Evolutionary conservation across 1,284 basidiomycete genomes (phyloP), one percentile per base, ranked within the genome.

Genomic region (Trichosporon ovoides): DNA sequence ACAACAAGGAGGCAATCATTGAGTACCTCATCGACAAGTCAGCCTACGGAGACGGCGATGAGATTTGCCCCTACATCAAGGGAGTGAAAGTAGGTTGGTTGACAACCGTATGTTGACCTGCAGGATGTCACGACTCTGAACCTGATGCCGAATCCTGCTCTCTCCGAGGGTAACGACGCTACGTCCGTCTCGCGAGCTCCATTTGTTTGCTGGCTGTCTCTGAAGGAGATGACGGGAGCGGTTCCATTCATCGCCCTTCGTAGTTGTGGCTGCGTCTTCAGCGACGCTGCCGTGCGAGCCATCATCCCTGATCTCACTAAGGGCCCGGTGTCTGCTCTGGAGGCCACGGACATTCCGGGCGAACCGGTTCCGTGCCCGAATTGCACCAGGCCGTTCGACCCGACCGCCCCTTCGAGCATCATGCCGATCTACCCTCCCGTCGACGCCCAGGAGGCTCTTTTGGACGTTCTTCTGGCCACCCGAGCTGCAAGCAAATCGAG

Each of bases 141-240:
- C 52, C 79, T 95, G 19, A 88, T 89, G 0, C 80, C 83, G 0
- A 91, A 93, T 69, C 80, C 88, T 7, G 77, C 81, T 5, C 65
- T 69, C 24, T 50, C 65, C 20, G 63, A 69, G 36, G 58, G 67
- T 1, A 61, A 67, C 7, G 66, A 64, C 38, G 72, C 78, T 24
- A 69, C 77, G 2, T 66, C 74, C 7, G 62, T 68, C 4, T 83
- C 84, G 37, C 79, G 79, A 3, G 82, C 87, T 0, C 83, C 83
- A 38, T 96, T 91, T 67, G 84, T 91, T 56, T 97, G 93, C 78
- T 90, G 93, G 1, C 81, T 96, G 51, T 90, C 87, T 3, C 79
- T 91, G 65, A 90, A 91, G 72, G 93, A 95, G 78, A 95, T 96
- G 91, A 91, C 89, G 62, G 92, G 92, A n/a, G 74, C 78, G 0